Evolutionary conservation across 352 stramenopile genomes (phyloP).

Genomic region (Globisporangium paroecandrum): DNA sequence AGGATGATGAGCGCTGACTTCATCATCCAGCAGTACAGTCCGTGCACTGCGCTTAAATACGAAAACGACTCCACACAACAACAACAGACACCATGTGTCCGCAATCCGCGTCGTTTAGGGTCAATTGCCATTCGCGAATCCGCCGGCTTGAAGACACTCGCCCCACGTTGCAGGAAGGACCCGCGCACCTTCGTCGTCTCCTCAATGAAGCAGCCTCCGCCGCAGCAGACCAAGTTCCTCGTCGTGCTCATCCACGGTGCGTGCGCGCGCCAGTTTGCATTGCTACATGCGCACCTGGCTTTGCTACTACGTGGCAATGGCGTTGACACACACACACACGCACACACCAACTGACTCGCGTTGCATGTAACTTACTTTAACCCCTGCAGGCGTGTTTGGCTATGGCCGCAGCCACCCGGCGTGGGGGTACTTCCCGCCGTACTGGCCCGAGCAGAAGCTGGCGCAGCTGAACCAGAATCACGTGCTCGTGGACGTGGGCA

Average conservation of each 20-base stretch:
- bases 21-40: no score
- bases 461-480: constrained; percentile 50
- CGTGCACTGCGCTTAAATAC: no score
- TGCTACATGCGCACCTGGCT: neutral
- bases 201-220: neutral
- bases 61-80: no score
- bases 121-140: neutral
- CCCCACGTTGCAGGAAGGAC: neutral
- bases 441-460: constrained; percentile 55
- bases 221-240: constrained; percentile 35
- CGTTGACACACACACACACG: neutral
- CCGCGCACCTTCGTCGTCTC: neutral
- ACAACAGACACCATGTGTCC: no score
- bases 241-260: constrained; percentile 67
- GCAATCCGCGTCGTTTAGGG: neutral
- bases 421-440: constrained; percentile 44
- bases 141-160: neutral
- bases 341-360: neutral
- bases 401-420: constrained; percentile 42
- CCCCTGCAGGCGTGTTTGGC: constrained; percentile 43
- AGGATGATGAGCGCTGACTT: no score
- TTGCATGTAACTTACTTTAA: neutral
- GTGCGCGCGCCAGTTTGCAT: no score
- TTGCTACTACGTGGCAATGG: neutral
- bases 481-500: constrained; percentile 54